Evolutionary conservation across 257 asterid genomes (phyloP), one percentile per base, ranked within the genome.

Genomic region (Gardenia jasminoides): DNA sequence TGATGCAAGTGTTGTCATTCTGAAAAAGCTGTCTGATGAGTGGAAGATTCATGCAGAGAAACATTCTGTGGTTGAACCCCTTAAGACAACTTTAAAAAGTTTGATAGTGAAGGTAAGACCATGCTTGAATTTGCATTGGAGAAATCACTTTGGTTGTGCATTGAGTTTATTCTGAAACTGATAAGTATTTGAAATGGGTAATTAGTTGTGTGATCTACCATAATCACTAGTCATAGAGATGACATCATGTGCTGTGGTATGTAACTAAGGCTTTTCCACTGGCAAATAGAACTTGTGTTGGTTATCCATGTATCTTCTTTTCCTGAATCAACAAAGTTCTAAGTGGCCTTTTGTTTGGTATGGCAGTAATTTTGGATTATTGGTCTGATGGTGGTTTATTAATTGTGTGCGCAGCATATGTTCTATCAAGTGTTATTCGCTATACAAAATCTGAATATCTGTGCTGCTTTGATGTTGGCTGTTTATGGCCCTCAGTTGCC

Each of bases 1-100:
- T 26, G 79, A 52, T 22, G 86, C 86, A 3, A 83, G 78, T 83
- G 77, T 79, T 15, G 36, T 76, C 41, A 79, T 79, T 76, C 65
- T 83, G 79, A 83, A 79, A 59, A 83, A 79, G 74, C 81, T 83
- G 28, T 70, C 78, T n/a, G 69, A 75, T 28, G 86, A 83, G 36
- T 75, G 75, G 78, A 79, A 66, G 52, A 70, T 52, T 67, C 70
- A 74, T 22, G 33, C 81, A 12, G 66, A 15, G 41, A 70, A 76
- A 50, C 80, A 75, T 20, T 69, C 83, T 75, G 24, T 30, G 1
- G 71, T 82, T 36, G 83, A 83, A 9, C 73, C 72, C 52, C 67
- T 83, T 72, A 83, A 76, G 79, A 19, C 81, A 58, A 76, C 79
- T 72, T 54, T 83, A 50, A 79, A 62, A 76, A 72, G 83, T 68